Evolutionary conservation across 805 yeast species (phyloP).

Genomic region (Priceomyces fermenticarens): DNA sequence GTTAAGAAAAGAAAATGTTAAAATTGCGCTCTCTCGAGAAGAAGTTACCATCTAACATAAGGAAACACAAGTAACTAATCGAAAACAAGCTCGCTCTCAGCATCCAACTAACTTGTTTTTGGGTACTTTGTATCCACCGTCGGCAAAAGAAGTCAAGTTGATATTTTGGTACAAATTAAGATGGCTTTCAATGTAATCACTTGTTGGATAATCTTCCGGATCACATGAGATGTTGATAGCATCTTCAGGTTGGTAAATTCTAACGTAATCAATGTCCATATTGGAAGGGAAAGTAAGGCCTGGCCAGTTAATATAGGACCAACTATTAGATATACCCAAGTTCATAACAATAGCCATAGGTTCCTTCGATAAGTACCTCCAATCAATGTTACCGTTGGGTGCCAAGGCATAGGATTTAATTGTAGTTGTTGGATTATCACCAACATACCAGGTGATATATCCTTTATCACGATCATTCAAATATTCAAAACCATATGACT

Average conservation of each 20-base stretch:
- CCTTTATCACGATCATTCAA: conserved; percentile 14
- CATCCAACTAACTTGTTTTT: conserved; percentile 26
- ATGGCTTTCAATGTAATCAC: conserved; percentile 75
- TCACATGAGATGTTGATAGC: conserved; percentile 71
- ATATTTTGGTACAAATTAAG: conserved; percentile 62
- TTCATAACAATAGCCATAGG: conserved; percentile 39
- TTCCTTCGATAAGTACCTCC: conserved; percentile 33
- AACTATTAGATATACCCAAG: conserved; percentile 37
- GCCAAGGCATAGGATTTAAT: conserved; percentile 43
- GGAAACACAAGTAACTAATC: no score
- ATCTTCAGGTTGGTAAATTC: conserved; percentile 76
- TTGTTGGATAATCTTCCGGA: conserved; percentile 81
- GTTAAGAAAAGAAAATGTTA: no score
- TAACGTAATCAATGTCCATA: conserved; percentile 36
- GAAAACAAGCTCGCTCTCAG: no score
- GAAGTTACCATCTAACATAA: no score
- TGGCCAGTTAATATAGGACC: conserved; percentile 40
- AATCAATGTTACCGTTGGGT: conserved; percentile 38
- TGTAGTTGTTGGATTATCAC: conserved; percentile 36
- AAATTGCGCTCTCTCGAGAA: no score
- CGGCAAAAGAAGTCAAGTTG: conserved; percentile 72
- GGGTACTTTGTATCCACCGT: conserved; percentile 61
- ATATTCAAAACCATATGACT: conserved; percentile 54
- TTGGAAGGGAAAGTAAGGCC: conserved; percentile 33
- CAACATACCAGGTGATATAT: conserved; percentile 9